phyloP scores from a whole-genome alignment of 2,329 filamentous ascomycete species.

The Epichloe brachyelytri region DNA sequence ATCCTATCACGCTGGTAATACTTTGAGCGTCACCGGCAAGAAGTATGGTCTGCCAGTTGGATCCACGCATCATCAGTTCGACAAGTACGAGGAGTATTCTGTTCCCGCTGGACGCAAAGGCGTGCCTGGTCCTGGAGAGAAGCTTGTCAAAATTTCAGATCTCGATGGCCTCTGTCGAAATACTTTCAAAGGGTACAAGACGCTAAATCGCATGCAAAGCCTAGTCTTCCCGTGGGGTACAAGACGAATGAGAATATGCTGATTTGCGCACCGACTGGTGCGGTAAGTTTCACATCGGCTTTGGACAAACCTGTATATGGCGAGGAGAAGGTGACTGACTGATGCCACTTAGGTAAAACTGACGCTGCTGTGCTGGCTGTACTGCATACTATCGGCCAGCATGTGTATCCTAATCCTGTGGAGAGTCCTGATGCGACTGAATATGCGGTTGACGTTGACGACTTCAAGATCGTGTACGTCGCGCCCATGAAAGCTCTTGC shows the following conservation, averaged over 20 bases:
- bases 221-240: slow-evolving; percentile 89
- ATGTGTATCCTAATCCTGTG: slow-evolving; percentile 65
- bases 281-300: slow-evolving; percentile 34
- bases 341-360: slow-evolving; percentile 56
- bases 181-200: slow-evolving; percentile 92
- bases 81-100: slow-evolving; percentile 79
- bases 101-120: slow-evolving; percentile 77
- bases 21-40: slow-evolving; percentile 63
- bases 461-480: slow-evolving; percentile 98
- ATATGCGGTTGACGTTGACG: slow-evolving; percentile 69
- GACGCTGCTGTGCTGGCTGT: slow-evolving; percentile 97
- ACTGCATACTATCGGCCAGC: slow-evolving; percentile 78
- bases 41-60: slow-evolving; percentile 74
- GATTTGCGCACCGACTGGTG: slow-evolving; percentile 93
- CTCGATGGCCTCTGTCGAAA: slow-evolving; percentile 79
- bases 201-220: slow-evolving; percentile 96
- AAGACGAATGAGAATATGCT: slow-evolving; percentile 97
- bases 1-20: slow-evolving; percentile 71
- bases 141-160: slow-evolving; percentile 63
- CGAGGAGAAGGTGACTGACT: background rate
- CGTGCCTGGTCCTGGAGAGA: slow-evolving; percentile 56
- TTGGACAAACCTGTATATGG: background rate
- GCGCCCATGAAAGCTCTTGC: slow-evolving; percentile 98
- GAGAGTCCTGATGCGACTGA: slow-evolving; percentile 62
- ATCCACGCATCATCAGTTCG: slow-evolving; percentile 53